Evolutionary conservation across 2,329 filamentous ascomycete species (phyloP).

Genomic region (Aspergillus fumigatus): DNA sequence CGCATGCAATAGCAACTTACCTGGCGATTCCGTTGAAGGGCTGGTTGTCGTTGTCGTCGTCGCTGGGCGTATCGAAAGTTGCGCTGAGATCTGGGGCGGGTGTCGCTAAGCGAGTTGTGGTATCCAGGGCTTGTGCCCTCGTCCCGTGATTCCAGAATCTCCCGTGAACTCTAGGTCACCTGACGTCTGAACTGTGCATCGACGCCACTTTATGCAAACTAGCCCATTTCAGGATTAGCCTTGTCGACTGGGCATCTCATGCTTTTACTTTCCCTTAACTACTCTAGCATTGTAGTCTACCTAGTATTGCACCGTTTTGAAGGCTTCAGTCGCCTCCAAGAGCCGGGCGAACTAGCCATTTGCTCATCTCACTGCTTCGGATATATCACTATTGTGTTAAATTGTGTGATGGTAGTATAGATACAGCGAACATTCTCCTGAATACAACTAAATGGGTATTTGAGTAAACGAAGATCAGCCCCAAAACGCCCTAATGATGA

Average conservation of each 20-base stretch:
- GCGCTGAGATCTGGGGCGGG: slow-evolving; percentile 27
- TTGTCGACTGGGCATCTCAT: no score
- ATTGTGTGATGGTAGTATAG: neutral
- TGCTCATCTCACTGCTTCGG: neutral
- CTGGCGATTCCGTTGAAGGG: slow-evolving; percentile 45
- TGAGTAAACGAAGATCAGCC: slow-evolving; percentile 1
- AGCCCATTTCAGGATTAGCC: neutral
- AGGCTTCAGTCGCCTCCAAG: neutral
- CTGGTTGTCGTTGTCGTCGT: slow-evolving; percentile 44
- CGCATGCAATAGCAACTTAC: slow-evolving; percentile 25
- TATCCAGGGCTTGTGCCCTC: slow-evolving; percentile 32
- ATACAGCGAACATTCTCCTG: neutral
- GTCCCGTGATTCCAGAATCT: slow-evolving; percentile 20
- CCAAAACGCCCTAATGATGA: slow-evolving; percentile 5
- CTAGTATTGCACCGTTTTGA: no score
- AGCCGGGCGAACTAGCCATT: neutral
- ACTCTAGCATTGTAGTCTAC: no score
- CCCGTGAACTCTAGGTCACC: neutral
- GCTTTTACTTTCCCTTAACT: no score
- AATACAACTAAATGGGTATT: neutral
- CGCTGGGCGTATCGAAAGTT: slow-evolving; percentile 41
- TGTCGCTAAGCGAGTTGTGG: slow-evolving; percentile 42
- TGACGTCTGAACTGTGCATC: slow-evolving; percentile 1
- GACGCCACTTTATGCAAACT: neutral
- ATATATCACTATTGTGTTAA: neutral